phyloP scores from a whole-genome alignment of 257 asterid species.

The Agastache rugosa region DNA sequence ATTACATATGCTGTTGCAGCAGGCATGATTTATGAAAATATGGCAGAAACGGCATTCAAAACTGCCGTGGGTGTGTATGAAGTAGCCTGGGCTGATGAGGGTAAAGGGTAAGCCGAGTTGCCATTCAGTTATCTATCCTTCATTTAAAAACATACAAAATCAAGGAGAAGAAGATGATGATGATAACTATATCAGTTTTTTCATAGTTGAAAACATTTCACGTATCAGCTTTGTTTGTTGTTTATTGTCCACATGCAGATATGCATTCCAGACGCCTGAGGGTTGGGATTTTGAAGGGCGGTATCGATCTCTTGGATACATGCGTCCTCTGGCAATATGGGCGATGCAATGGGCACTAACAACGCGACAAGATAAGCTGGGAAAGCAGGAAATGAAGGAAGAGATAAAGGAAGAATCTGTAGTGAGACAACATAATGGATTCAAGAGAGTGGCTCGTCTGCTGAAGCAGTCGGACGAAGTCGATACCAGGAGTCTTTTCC shows the following conservation, averaged over 20 bases:
- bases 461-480: constrained; percentile 68
- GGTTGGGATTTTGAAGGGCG: constrained; percentile 79
- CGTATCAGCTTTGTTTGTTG: background rate
- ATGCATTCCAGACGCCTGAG: constrained; percentile 92
- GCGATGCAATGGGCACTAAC: constrained; percentile 98
- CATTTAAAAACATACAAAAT: background rate
- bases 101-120: constrained; percentile 70
- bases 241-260: constrained; percentile 43
- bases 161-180: background rate
- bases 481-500: constrained; percentile 70
- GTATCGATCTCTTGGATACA: constrained; percentile 79
- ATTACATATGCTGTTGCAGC: constrained; percentile 95
- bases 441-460: constrained; percentile 75
- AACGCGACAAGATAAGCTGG: constrained; percentile 39
- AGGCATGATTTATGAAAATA: constrained; percentile 83
- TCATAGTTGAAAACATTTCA: background rate
- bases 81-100: constrained; percentile 82
- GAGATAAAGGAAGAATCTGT: constrained; percentile 63
- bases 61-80: constrained; percentile 84
- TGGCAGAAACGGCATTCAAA: constrained; percentile 80
- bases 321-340: constrained; percentile 97
- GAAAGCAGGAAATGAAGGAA: constrained; percentile 32
- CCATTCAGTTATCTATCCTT: background rate
- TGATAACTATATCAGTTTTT: background rate
- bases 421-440: constrained; percentile 73